Evolutionary conservation across 2,329 filamentous ascomycete species (phyloP).

Genomic region (Venturia carpophila): DNA sequence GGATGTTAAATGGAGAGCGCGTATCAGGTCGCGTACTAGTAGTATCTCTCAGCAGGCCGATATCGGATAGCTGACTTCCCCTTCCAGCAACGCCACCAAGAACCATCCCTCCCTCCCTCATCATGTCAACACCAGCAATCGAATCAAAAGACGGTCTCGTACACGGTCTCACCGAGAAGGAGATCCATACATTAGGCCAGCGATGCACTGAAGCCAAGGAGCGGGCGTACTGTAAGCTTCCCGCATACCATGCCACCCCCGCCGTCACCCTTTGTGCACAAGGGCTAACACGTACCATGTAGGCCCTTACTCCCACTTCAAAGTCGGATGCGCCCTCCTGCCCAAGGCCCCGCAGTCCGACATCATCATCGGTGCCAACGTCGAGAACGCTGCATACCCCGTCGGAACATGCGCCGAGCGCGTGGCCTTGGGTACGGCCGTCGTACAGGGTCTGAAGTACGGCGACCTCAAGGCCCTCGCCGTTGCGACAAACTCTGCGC

Average conservation of each 20-base stretch:
- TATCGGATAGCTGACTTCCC: background rate
- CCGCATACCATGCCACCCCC: background rate
- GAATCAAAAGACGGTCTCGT: constrained; percentile 32
- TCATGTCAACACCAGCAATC: constrained; percentile 1
- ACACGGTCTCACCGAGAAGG: constrained; percentile 49
- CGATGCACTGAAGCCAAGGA: constrained; percentile 64
- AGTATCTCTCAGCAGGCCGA: background rate
- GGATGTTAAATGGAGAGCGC: too few species aligned
- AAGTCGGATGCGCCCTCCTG: constrained; percentile 77
- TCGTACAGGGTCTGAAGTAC: constrained; percentile 47
- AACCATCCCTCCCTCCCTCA: background rate
- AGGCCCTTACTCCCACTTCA: constrained; percentile 85
- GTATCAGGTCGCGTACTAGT: background rate
- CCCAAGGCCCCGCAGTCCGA: constrained; percentile 22
- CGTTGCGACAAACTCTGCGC: constrained; percentile 67
- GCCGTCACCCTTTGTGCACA: background rate
- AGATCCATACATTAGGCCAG: constrained; percentile 57
- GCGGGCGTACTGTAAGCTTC: constrained; percentile 64
- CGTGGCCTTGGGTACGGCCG: constrained; percentile 75
- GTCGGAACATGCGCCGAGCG: constrained; percentile 94
- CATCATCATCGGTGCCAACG: constrained; percentile 56
- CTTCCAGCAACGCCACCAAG: background rate
- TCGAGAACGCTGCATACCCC: constrained; percentile 89
- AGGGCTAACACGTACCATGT: constrained; percentile 13
- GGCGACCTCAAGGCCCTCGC: constrained; percentile 67